These are phyloP conservation scores for Tulasnella sp. DNA, from an alignment of 768 basidiomycete genomes.

Conservation along the genomic window DNA sequence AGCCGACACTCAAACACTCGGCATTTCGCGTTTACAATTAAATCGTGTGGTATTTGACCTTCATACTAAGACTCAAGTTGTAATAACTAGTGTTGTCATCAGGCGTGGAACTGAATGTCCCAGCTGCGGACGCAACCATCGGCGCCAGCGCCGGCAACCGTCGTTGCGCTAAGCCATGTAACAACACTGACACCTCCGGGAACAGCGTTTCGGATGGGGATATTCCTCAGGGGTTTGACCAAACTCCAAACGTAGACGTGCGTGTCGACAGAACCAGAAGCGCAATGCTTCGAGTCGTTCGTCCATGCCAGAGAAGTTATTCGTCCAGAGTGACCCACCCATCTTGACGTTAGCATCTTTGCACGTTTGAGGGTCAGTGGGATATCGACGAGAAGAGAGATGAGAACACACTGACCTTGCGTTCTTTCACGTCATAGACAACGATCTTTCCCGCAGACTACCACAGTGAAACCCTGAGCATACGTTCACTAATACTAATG, in stretches of 20 bases:
- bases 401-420: conserved; percentile 35
- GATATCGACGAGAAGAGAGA: background rate
- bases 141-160: conserved; percentile 59
- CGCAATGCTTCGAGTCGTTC: conserved; percentile 58
- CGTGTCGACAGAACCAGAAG: conserved; percentile 86
- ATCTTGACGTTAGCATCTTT: conserved; percentile 59
- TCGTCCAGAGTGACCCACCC: conserved; percentile 78
- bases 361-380: conserved; percentile 24
- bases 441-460: conserved; percentile 74
- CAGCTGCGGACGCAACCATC: conserved; percentile 71
- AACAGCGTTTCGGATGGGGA: conserved; percentile 74
- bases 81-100: too few species aligned
- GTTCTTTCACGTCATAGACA: conserved; percentile 57
- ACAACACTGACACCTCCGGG: conserved; percentile 76
- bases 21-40: too few species aligned
- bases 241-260: conserved; percentile 83
- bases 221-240: conserved; percentile 47
- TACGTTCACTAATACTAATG: background rate
- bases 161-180: conserved; percentile 55
- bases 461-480: background rate
- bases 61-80: too few species aligned
- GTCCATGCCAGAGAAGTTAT: conserved; percentile 72
- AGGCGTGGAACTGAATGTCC: conserved; percentile 26
- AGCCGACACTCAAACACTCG: too few species aligned
- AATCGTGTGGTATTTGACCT: too few species aligned